Base-by-base conservation (phyloP, 1,139 yeast species). In the Yamadazyma trypodendri region DNA sequence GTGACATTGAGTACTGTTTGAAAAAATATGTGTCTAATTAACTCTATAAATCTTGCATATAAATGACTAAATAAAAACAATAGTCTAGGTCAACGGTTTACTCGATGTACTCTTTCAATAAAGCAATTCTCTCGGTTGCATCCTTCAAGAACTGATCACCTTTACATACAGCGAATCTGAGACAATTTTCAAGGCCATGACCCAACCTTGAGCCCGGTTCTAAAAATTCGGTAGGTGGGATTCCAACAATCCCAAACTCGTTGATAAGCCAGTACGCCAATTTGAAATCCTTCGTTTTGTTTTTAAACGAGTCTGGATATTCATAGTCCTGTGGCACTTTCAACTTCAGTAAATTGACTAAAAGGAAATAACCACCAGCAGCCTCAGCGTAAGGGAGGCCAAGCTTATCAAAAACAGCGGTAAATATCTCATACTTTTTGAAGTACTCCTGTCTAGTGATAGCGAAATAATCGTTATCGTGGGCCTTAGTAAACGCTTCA, bases 141-240 rank as follows among this genome's bases (percentile, higher is more conserved):
- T 84, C 88, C 46, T 79, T 79, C 49, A 92, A 73, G 44, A 87
- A 71, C 4, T 67, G 69, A 56, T 92, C 95, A 52, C 85, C 96
- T 65, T 92, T 92, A 71, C 98, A 92, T 13, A 92, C 95, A 12
- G 98, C 97, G 61, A 92, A 90, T 58, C 98, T 79, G 45, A 92
- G 69, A 58, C 89, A 79, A 50, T 86, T 84, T 56, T 89, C 96
- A 37, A 92, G 89, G 13, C 82, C 78, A 42, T 77, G 72, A 23
- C 86, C 90, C 43, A 78, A 77, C 58, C 85, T 81, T 32, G 77
- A 73, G 9, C 52, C 53, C 5, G 64, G 62, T 32, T 79, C 75
- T 55, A 87, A 80, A 56, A 92, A 92, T 60, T 90, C 98, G 4
- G 96, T 84, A 22, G 97, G 97, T 10, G 98, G 98, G 49, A 92